Evolutionary conservation across 495 filamentous ascomycete genomes (phyloP).

Genomic region (Viridothelium virens): DNA sequence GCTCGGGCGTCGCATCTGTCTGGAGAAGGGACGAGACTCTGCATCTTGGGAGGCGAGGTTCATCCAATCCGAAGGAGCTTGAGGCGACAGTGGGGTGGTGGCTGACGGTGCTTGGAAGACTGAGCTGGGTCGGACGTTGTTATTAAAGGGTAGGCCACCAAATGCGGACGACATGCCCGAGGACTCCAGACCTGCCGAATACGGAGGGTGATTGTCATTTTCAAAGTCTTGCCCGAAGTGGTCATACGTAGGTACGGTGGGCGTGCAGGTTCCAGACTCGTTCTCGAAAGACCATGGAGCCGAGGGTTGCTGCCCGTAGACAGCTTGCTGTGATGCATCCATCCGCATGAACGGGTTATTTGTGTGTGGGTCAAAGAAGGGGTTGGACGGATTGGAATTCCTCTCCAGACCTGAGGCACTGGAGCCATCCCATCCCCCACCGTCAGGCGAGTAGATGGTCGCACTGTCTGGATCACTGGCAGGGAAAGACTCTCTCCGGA

Average conservation of each 20-base stretch:
- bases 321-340: constrained; percentile 8
- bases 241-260: constrained; percentile 32
- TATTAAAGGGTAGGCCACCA: constrained; percentile 28
- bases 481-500: constrained; percentile 9
- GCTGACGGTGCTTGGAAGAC: constrained; percentile 32
- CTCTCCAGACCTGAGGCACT: constrained; percentile 7
- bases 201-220: constrained; percentile 39
- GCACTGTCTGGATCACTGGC: not conserved
- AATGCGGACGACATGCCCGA: constrained; percentile 33
- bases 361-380: constrained; percentile 5
- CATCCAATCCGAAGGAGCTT: constrained; percentile 58
- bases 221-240: constrained; percentile 33
- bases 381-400: constrained; percentile 5
- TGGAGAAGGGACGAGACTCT: constrained; percentile 56
- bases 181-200: constrained; percentile 32
- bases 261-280: constrained; percentile 39
- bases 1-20: constrained; percentile 61
- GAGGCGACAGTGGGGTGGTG: constrained; percentile 51
- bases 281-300: constrained; percentile 31
- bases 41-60: constrained; percentile 38
- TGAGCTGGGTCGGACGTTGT: constrained; percentile 27
- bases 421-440: constrained; percentile 5
- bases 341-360: constrained; percentile 9
- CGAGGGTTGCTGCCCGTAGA: constrained; percentile 6
- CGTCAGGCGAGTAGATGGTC: constrained; percentile 7